A percentile compares a stretch with the other conserved stretches of the same genome.
These are phyloP conservation scores for Cladophialophora carrionii DNA, from an alignment of 2,329 filamentous ascomycete genomes.

Conservation along the genomic window DNA sequence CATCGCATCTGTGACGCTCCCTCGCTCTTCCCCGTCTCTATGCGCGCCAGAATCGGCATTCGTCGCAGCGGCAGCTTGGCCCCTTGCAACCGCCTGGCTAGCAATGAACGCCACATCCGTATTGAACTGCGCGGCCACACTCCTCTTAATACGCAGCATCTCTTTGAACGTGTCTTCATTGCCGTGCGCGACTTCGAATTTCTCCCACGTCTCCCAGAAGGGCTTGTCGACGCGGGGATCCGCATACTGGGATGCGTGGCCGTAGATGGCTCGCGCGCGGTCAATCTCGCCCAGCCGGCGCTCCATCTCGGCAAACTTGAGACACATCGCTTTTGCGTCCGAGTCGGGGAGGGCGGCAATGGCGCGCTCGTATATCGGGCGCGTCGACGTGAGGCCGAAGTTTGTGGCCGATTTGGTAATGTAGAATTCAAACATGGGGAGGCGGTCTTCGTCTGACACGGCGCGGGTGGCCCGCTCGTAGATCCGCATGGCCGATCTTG, in stretches of 20 bases:
- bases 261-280: constrained; percentile 90
- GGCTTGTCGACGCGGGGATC: constrained; percentile 86
- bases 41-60: constrained; percentile 49
- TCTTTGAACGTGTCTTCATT: constrained; percentile 99
- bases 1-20: constrained; percentile 70
- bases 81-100: constrained; percentile 85
- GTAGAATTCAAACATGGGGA: constrained; percentile 99
- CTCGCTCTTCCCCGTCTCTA: constrained; percentile 47
- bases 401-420: constrained; percentile 98
- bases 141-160: constrained; percentile 96
- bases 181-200: constrained; percentile 94
- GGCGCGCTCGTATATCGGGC: constrained; percentile 93
- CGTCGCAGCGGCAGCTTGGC: constrained; percentile 56
- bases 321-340: constrained; percentile 95
- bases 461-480: constrained; percentile 96
- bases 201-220: constrained; percentile 97
- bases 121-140: constrained; percentile 96
- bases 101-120: constrained; percentile 99
- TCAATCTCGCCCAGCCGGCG: constrained; percentile 90
- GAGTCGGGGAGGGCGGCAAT: constrained; percentile 90
- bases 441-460: constrained; percentile 89
- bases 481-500: constrained; percentile 96
- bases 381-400: constrained; percentile 91
- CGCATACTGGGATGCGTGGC: constrained; percentile 95
- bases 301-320: constrained; percentile 98